phyloP scores from a whole-genome alignment of 2,329 filamentous ascomycete genomes.

The Pestalotiopsis sp. region DNA sequence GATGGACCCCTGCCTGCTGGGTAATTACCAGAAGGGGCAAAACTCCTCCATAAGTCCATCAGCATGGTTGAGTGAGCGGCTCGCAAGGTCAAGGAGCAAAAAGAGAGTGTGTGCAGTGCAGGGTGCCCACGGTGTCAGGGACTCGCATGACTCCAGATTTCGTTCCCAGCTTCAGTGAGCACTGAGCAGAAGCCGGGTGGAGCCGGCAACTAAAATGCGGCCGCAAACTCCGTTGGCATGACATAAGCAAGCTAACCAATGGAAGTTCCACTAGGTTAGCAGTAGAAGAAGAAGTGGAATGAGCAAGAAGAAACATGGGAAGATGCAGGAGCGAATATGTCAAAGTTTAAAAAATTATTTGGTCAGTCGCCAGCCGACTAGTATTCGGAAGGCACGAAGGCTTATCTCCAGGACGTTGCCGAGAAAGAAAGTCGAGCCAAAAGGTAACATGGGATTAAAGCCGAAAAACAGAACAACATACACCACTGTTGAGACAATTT shows the following conservation, averaged over 20 bases:
- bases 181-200: background rate
- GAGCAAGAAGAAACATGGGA: background rate
- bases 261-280: background rate
- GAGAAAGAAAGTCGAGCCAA: background rate
- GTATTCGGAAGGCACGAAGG: background rate
- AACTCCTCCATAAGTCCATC: background rate
- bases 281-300: background rate
- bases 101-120: background rate
- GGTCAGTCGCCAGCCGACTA: background rate
- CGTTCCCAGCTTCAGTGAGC: background rate
- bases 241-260: background rate
- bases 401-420: background rate
- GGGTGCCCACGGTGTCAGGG: background rate
- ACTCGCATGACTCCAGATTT: background rate
- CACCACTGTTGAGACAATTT: background rate
- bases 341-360: background rate
- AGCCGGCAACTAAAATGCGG: slow-evolving; percentile 11
- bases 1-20: background rate
- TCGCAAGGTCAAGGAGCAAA: background rate
- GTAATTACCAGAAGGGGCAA: background rate
- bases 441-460: background rate
- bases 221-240: slow-evolving; percentile 7
- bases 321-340: background rate
- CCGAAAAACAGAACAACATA: background rate
- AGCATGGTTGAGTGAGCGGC: background rate